These are phyloP conservation scores for Volvariella surrecta DNA, from an alignment of 1,284 basidiomycete species.

Conservation along the genomic window DNA sequence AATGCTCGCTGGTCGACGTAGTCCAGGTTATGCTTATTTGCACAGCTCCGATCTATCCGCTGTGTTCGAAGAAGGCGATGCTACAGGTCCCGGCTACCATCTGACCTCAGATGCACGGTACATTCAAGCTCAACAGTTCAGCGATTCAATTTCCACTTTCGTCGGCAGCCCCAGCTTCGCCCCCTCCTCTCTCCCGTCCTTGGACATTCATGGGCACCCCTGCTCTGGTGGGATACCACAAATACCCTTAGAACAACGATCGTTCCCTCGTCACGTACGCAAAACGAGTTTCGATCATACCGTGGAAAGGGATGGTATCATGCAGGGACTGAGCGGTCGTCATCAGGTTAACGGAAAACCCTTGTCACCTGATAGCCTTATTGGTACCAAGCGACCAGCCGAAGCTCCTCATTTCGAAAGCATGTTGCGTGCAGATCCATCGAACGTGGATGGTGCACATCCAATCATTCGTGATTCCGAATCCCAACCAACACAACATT, in stretches of 20 bases:
- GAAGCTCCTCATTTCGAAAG: slow-evolving; percentile 69
- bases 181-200: slow-evolving; percentile 59
- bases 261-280: slow-evolving; percentile 76
- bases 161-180: slow-evolving; percentile 47
- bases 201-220: slow-evolving; percentile 48
- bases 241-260: slow-evolving; percentile 34
- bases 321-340: slow-evolving; percentile 49
- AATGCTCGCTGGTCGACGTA: slow-evolving; percentile 40
- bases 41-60: slow-evolving; percentile 37
- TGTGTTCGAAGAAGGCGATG: slow-evolving; percentile 46
- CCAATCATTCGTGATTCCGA: slow-evolving; percentile 19
- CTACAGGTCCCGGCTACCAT: slow-evolving; percentile 19
- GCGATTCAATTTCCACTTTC: slow-evolving; percentile 33
- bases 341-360: slow-evolving; percentile 77
- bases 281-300: slow-evolving; percentile 94
- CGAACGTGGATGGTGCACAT: slow-evolving; percentile 36
- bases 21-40: slow-evolving; percentile 29
- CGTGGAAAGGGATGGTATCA: slow-evolving; percentile 57
- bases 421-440: slow-evolving; percentile 67
- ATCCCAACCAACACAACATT: neutral
- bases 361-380: slow-evolving; percentile 47
- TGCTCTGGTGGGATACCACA: slow-evolving; percentile 17
- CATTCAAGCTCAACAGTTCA: slow-evolving; percentile 25
- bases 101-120: slow-evolving; percentile 25
- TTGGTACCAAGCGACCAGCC: slow-evolving; percentile 67